phyloP scores from a whole-genome alignment of 768 basidiomycete genomes.

The Kwoniella shandongensis region DNA sequence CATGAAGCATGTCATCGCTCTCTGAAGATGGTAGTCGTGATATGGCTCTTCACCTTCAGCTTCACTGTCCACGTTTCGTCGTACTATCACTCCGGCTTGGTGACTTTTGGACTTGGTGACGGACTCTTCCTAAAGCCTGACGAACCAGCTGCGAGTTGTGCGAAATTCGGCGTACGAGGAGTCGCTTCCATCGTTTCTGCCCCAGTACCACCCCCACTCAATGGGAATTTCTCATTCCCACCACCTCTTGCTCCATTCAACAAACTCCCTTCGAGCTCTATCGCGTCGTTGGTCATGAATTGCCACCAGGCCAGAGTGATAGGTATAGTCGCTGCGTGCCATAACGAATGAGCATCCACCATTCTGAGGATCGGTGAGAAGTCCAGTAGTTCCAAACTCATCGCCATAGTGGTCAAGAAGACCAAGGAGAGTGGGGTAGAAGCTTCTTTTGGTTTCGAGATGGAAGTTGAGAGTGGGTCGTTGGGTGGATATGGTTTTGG shows the following conservation, averaged over 20 bases:
- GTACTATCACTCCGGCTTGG: conserved; percentile 18
- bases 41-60: too few species aligned
- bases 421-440: conserved; percentile 57
- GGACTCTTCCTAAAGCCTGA: conserved; percentile 12
- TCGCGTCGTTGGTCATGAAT: conserved; percentile 56
- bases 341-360: conserved; percentile 87
- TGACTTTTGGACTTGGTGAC: conserved; percentile 17
- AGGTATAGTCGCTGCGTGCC: conserved; percentile 83
- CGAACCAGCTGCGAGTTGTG: conserved; percentile 13
- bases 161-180: conserved; percentile 16
- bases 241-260: conserved; percentile 4
- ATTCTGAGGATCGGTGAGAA: conserved; percentile 75
- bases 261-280: conserved; percentile 34
- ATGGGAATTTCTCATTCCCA: conserved; percentile 19
- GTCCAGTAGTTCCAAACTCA: conserved; percentile 81
- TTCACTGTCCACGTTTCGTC: too few species aligned
- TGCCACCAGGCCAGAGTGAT: conserved; percentile 79
- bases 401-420: conserved; percentile 69
- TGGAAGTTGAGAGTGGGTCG: conserved; percentile 31
- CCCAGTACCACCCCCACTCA: not conserved
- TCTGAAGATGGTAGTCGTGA: too few species aligned
- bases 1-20: too few species aligned
- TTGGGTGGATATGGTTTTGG: conserved; percentile 56
- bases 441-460: conserved; percentile 30
- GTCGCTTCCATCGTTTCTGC: not conserved